Percentiles rank a stretch among this genome's conserved stretches.
Evolutionary conservation across 2,329 filamentous ascomycete genomes (phyloP).

Genomic region (Diaporthe sp.): DNA sequence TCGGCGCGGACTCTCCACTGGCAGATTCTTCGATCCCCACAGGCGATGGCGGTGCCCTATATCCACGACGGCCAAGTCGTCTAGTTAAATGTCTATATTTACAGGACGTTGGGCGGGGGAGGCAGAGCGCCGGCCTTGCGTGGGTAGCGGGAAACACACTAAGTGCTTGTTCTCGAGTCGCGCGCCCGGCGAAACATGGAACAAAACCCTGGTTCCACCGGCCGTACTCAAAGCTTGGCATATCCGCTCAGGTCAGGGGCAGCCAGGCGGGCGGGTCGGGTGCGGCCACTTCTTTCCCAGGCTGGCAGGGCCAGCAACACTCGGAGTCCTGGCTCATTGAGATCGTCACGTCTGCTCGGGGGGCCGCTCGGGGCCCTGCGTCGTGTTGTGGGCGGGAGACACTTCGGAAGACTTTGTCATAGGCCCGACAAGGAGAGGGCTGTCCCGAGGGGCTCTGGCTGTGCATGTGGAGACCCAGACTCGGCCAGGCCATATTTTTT

Average conservation of each 20-base stretch:
- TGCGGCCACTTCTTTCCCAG: neutral
- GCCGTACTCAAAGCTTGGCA: constrained; percentile 8
- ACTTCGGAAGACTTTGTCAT: neutral
- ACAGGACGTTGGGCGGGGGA: neutral
- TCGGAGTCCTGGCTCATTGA: constrained; percentile 1
- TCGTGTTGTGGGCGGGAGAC: constrained; percentile 7
- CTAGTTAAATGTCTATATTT: neutral
- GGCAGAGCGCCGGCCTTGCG: neutral
- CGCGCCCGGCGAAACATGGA: neutral
- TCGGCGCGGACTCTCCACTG: neutral
- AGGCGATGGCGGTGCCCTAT: neutral
- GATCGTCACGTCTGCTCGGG: neutral
- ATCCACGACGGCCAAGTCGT: constrained; percentile 19
- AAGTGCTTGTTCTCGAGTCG: neutral
- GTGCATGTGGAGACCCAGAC: neutral
- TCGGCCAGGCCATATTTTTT: neutral
- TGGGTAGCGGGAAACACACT: neutral
- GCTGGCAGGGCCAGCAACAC: neutral
- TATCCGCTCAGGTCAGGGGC: constrained; percentile 22
- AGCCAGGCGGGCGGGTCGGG: constrained; percentile 11
- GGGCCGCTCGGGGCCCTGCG: neutral
- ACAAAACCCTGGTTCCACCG: neutral
- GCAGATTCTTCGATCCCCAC: neutral
- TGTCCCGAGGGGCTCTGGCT: neutral
- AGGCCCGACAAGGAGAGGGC: neutral